phyloP scores from a whole-genome alignment of 1,139 yeast species.

The Taphrina betulina region DNA sequence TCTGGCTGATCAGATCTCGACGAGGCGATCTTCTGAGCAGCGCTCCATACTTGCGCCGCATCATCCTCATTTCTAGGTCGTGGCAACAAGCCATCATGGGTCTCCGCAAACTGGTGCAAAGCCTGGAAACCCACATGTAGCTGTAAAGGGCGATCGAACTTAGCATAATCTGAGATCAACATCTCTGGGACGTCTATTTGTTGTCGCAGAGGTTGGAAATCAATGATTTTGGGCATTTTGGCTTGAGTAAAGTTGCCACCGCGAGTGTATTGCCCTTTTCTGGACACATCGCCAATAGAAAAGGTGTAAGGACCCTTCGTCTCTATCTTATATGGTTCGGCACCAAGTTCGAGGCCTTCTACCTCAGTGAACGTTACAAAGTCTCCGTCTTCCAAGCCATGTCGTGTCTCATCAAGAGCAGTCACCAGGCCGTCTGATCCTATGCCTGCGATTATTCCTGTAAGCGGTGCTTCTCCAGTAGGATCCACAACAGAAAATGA shows the following conservation, averaged over 20 bases:
- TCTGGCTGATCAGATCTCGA: constrained; percentile 60
- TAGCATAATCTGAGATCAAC: constrained; percentile 82
- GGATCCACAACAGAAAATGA: constrained; percentile 76
- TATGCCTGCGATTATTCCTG: constrained; percentile 73
- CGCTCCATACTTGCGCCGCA: constrained; percentile 62
- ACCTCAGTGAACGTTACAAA: constrained; percentile 86
- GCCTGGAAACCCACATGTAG: constrained; percentile 92
- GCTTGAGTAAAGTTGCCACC: constrained; percentile 95
- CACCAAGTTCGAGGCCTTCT: constrained; percentile 63
- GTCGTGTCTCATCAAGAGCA: constrained; percentile 86
- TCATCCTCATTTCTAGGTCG: constrained; percentile 73
- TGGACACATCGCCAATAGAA: constrained; percentile 56
- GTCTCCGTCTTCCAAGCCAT: constrained; percentile 89
- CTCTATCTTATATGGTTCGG: constrained; percentile 68
- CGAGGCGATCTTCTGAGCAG: constrained; percentile 60
- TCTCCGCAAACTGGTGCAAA: constrained; percentile 66
- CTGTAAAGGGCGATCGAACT: constrained; percentile 87
- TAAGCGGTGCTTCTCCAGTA: constrained; percentile 87
- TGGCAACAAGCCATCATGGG: constrained; percentile 67
- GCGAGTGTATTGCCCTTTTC: constrained; percentile 62
- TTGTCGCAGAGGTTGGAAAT: constrained; percentile 62
- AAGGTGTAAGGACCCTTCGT: constrained; percentile 94
- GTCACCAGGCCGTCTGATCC: constrained; percentile 90
- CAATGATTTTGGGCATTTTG: constrained; percentile 67
- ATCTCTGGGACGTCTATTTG: constrained; percentile 78